Conservation (phyloP, 305 asterid species). For the Striga hermonthica region DNA sequence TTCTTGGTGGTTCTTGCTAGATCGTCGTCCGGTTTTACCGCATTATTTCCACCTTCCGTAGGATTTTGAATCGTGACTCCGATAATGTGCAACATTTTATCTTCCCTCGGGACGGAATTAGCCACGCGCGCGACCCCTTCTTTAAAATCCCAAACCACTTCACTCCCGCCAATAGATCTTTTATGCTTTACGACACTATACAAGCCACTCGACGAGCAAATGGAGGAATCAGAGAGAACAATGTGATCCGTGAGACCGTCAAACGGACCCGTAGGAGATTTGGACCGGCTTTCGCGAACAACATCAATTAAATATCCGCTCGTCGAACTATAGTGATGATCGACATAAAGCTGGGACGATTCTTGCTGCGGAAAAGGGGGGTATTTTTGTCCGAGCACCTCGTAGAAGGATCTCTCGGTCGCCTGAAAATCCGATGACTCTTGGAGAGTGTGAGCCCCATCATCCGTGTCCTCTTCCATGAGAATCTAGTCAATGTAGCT, state of each 20-base stretch:
- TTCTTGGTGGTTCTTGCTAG: no score
- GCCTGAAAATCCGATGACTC: neutral
- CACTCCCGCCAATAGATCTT: neutral
- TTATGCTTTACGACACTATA: neutral
- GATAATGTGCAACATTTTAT: neutral
- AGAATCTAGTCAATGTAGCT: neutral
- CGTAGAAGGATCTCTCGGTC: neutral
- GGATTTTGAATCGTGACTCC: no score
- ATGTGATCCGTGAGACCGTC: neutral
- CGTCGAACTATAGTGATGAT: neutral
- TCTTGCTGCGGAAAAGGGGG: neutral
- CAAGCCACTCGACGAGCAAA: neutral
- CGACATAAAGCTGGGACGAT: neutral
- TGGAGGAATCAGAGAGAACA: neutral
- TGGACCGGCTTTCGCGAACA: neutral
- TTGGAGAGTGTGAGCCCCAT: neutral
- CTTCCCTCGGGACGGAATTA: neutral
- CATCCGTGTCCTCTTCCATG: conserved; percentile 1
- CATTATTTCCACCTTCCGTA: neutral
- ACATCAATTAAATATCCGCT: neutral
- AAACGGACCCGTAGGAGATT: no score
- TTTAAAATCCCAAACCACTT: neutral
- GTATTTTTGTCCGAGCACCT: neutral
- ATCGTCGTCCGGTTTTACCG: no score
- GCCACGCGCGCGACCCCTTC: neutral